Evolutionary conservation across 371 early-diverging fungal genomes (phyloP).

Genomic region (Mortierella polycephala): DNA sequence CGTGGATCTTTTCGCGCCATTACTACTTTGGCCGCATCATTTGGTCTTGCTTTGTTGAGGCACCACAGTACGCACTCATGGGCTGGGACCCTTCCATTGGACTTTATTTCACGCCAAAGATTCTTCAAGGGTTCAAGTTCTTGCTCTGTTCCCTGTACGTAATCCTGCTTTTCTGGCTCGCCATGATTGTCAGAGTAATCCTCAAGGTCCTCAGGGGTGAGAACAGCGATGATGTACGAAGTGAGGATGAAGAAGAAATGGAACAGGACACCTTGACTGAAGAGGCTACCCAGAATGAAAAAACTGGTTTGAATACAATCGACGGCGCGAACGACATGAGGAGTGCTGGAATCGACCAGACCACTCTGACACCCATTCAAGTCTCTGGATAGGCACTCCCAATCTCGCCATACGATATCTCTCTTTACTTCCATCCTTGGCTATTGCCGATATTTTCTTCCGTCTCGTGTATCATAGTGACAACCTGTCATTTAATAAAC

Average conservation of each 20-base stretch:
- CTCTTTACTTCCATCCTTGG: neutral
- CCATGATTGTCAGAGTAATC: slow-evolving; percentile 76
- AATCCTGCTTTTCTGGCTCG: slow-evolving; percentile 83
- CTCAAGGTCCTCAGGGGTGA: slow-evolving; percentile 70
- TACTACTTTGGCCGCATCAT: slow-evolving; percentile 67
- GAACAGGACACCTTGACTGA: slow-evolving; percentile 12
- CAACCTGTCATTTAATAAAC: no score
- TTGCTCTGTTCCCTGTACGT: slow-evolving; percentile 71
- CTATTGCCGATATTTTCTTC: no score
- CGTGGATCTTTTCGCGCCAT: slow-evolving; percentile 86
- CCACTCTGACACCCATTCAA: no score
- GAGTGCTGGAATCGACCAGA: neutral
- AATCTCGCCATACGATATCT: neutral
- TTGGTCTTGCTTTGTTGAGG: slow-evolving; percentile 66
- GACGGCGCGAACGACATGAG: neutral
- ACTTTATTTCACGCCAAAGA: slow-evolving; percentile 64
- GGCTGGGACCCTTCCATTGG: slow-evolving; percentile 77
- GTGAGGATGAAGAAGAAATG: slow-evolving; percentile 65
- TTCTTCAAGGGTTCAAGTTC: slow-evolving; percentile 65
- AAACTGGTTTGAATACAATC: neutral
- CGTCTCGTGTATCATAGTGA: no score
- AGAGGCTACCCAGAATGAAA: neutral
- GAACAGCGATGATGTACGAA: slow-evolving; percentile 78
- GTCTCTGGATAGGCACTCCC: neutral
- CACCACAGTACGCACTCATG: slow-evolving; percentile 58